Evolutionary conservation across 345 rosid species (phyloP).

Genomic region (Brassica cretica): DNA sequence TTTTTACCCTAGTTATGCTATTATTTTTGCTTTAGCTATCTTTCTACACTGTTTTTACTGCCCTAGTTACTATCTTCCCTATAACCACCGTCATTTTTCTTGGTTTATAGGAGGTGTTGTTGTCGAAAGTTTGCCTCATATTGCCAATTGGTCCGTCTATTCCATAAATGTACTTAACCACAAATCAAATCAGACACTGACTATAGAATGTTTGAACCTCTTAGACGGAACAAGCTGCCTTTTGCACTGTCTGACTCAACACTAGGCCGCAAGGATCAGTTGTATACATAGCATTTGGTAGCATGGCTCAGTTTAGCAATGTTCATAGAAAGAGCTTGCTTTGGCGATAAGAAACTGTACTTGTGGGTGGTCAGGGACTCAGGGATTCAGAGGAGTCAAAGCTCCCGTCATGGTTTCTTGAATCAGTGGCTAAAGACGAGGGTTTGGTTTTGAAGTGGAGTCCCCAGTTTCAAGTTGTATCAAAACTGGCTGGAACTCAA

Average conservation of each 20-base stretch:
- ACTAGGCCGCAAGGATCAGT: constrained; percentile 50
- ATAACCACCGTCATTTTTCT: background rate
- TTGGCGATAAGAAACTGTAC: constrained; percentile 45
- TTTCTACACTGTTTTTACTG: background rate
- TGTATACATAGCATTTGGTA: constrained; percentile 62
- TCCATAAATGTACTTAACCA: constrained; percentile 59
- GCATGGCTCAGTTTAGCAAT: constrained; percentile 45
- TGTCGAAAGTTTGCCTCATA: constrained; percentile 43
- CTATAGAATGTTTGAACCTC: constrained; percentile 52
- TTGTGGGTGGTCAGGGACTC: constrained; percentile 56
- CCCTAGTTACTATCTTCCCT: background rate
- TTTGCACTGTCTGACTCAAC: constrained; percentile 46
- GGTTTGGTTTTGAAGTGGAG: constrained; percentile 52
- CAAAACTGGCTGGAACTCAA: constrained; percentile 63
- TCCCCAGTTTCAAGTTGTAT: constrained; percentile 53
- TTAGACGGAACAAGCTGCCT: constrained; percentile 38
- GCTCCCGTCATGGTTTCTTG: constrained; percentile 37
- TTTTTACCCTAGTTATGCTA: constrained; percentile 3
- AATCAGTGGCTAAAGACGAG: constrained; percentile 28
- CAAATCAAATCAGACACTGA: constrained; percentile 43
- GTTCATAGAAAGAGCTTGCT: constrained; percentile 55
- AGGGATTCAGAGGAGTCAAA: constrained; percentile 48
- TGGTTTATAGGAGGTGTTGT: constrained; percentile 27
- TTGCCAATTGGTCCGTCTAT: constrained; percentile 65
- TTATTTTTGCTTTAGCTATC: too few species aligned